Percentiles rank a stretch among this genome's conserved stretches.
Evolutionary conservation across 345 rosid species (phyloP).

Genomic region (Acer negundo): DNA sequence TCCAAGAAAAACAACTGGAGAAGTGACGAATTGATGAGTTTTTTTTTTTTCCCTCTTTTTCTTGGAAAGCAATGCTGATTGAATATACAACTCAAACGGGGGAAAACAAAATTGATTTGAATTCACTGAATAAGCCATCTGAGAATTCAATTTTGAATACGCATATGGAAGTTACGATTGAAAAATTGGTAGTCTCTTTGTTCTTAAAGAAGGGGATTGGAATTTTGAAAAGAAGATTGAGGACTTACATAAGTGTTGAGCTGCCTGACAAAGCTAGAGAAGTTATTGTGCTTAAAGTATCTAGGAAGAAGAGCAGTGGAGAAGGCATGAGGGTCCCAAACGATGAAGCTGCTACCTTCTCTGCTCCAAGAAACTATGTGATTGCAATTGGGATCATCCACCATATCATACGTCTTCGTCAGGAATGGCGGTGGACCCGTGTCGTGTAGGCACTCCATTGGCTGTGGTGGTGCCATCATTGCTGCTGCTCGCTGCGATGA

Average conservation of each 20-base stretch:
- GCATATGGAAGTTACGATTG: background rate
- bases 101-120: background rate
- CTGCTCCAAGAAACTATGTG: constrained; percentile 78
- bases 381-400: constrained; percentile 65
- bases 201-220: background rate
- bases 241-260: constrained; percentile 82
- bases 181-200: background rate
- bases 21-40: background rate
- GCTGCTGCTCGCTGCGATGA: constrained; percentile 18
- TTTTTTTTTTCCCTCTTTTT: too few relatives aligned
- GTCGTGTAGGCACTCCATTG: constrained; percentile 78
- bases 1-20: background rate
- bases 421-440: constrained; percentile 81
- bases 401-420: constrained; percentile 80
- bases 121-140: background rate
- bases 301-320: constrained; percentile 65
- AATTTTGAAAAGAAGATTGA: background rate
- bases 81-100: background rate
- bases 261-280: constrained; percentile 91
- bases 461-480: constrained; percentile 43
- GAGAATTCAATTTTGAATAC: background rate
- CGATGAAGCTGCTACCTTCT: constrained; percentile 67
- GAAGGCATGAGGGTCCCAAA: constrained; percentile 77
- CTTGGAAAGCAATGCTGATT: background rate
- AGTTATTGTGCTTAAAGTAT: constrained; percentile 91